Evolutionary conservation across 495 filamentous ascomycete species (phyloP), one percentile per base, ranked within the genome.

Genomic region (Xylaria castorea): DNA sequence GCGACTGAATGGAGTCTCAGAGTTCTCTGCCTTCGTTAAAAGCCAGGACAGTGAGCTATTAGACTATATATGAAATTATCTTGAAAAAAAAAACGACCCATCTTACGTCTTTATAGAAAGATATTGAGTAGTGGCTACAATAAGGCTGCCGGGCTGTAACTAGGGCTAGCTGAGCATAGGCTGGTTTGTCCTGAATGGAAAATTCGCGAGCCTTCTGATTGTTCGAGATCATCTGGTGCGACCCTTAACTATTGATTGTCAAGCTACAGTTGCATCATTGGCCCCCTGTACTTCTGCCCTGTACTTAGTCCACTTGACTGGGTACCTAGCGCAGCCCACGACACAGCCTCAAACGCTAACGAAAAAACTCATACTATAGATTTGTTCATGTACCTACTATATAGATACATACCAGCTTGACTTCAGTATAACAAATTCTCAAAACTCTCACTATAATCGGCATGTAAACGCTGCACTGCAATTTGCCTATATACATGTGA

Each of bases 271-370:
- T 38, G 58, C 34, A 61, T 61, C 34, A 61, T 61, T 34, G 34
- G 32, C 12, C 34, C 58, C 32, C 16, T n/a, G n/a, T n/a, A n/a
- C n/a, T n/a, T n/a, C n/a, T n/a, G n/a, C n/a, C n/a, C n/a, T n/a
- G n/a, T n/a, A n/a, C n/a, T 42, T 14, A 12, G 38, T 5, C 0
- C 27, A 38, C 34, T 36, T 5, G 25, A 36, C 57, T 60, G 16
- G 25, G 9, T 51, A 22, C 48, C 5, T 51, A 51, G 48, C n/a
- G n/a, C n/a, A 51, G n/a, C 16, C 16, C 57, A 60, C 32, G 16
- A 6, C 65, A 68, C 65, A 68, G 65, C 65, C 66, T 34, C 66
- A 20, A 11, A 14, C 9, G 22, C 48, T 57, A 57, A 55, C 30
- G 57, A 57, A 55, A 30, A 34, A 30, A 30, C 66, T 68, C 50